Evolutionary conservation across 164 flowering plant genomes (phyloP).

Genomic region (Vitis cinerea): DNA sequence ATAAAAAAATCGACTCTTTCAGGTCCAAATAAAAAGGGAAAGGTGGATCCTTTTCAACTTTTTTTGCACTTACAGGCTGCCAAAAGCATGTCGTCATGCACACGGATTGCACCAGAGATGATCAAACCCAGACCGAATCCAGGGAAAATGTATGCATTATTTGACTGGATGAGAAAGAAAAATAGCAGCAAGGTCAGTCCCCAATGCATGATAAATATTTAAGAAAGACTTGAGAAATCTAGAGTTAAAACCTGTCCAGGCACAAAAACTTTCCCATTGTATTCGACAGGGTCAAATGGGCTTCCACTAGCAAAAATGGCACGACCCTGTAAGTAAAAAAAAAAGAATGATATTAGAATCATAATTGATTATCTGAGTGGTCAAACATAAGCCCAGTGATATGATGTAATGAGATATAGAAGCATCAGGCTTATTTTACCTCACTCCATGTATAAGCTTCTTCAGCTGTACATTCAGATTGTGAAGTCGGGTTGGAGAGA

Average conservation of each 20-base stretch:
- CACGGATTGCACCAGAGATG: constrained; percentile 68
- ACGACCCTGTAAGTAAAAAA: constrained; percentile 38
- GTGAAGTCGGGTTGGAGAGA: constrained; percentile 68
- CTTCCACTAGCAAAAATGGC: constrained; percentile 68
- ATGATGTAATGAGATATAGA: background rate
- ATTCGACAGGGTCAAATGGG: constrained; percentile 52
- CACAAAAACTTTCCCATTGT: constrained; percentile 39
- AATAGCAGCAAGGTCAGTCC: background rate
- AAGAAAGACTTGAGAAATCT: background rate
- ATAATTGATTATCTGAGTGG: background rate
- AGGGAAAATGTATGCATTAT: constrained; percentile 70
- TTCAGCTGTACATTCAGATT: constrained; percentile 68
- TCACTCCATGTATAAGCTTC: constrained; percentile 60
- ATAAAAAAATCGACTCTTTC: no score
- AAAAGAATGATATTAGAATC: background rate
- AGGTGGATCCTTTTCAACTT: background rate
- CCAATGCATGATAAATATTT: background rate
- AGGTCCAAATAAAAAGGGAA: no score
- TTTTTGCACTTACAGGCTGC: constrained; percentile 57
- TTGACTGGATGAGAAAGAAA: constrained; percentile 35
- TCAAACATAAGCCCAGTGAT: background rate
- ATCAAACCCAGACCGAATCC: constrained; percentile 64
- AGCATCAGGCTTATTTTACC: constrained; percentile 22
- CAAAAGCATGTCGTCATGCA: constrained; percentile 66
- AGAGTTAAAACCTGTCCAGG: constrained; percentile 50